phyloP scores from a whole-genome alignment of 306 rosid species.

The Cotoneaster glaucophyllus region DNA sequence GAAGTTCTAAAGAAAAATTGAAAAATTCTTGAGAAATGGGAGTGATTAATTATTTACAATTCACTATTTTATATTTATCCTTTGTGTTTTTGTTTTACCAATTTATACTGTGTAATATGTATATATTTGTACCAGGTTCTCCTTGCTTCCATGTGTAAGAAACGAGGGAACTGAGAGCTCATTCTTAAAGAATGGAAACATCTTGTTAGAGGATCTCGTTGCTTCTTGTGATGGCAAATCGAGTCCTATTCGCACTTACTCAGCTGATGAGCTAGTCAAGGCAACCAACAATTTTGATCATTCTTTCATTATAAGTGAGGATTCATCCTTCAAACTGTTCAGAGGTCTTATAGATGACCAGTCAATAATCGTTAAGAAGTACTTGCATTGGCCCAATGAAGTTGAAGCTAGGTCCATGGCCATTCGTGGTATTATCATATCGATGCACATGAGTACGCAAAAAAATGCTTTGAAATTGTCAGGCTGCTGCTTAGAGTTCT shows the following conservation, averaged over 20 bases:
- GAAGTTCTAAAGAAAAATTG: no score
- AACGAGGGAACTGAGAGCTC: not conserved
- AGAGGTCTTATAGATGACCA: not conserved
- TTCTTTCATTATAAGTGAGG: not conserved
- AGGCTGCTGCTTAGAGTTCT: not conserved
- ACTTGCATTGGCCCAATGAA: not conserved
- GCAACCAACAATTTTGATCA: not conserved
- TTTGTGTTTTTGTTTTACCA: no score
- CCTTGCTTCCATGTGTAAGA: not conserved
- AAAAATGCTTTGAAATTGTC: slow-evolving; percentile 1
- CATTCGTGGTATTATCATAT: not conserved
- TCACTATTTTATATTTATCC: no score
- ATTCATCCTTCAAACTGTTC: not conserved
- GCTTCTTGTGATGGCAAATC: not conserved
- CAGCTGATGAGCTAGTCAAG: not conserved
- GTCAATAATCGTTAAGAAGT: not conserved
- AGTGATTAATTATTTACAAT: no score
- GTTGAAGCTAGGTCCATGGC: not conserved
- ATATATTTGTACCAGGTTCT: no score
- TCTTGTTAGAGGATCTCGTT: not conserved
- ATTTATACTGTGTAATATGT: no score
- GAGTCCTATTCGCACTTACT: not conserved
- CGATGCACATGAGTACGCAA: not conserved
- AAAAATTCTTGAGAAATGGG: no score
- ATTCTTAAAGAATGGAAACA: not conserved